Conservation (phyloP, 2,329 filamentous ascomycete genomes). For the Phaeosphaeriaceae sp. region DNA sequence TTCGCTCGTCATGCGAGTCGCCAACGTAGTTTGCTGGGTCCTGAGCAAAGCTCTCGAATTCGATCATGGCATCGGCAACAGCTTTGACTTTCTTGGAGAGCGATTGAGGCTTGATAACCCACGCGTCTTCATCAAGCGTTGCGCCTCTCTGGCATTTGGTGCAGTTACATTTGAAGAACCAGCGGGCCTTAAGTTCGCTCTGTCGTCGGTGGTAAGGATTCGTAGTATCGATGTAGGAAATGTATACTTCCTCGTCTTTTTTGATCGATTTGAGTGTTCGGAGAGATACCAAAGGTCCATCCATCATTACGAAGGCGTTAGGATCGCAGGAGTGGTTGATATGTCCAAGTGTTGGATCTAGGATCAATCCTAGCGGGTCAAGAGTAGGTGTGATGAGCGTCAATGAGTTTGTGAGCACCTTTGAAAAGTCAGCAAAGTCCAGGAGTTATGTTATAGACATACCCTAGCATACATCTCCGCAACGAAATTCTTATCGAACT, state of each 20-base stretch:
- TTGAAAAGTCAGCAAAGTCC: slow-evolving; percentile 29
- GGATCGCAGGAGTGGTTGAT: slow-evolving; percentile 69
- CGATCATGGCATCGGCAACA: slow-evolving; percentile 27
- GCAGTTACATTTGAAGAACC: slow-evolving; percentile 66
- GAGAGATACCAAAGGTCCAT: slow-evolving; percentile 58
- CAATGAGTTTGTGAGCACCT: slow-evolving; percentile 63
- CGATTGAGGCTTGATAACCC: slow-evolving; percentile 40
- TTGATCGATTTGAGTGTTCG: slow-evolving; percentile 61
- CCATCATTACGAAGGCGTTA: slow-evolving; percentile 65
- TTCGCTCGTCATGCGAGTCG: slow-evolving; percentile 28
- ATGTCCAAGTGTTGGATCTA: slow-evolving; percentile 61
- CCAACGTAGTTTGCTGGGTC: slow-evolving; percentile 36
- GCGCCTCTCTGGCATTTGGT: slow-evolving; percentile 54
- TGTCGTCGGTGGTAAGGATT: slow-evolving; percentile 59
- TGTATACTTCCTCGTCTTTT: slow-evolving; percentile 63
- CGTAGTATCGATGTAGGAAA: slow-evolving; percentile 67
- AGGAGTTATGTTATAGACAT: slow-evolving; percentile 25
- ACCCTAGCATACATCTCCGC: slow-evolving; percentile 55
- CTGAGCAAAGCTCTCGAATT: slow-evolving; percentile 16
- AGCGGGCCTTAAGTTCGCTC: slow-evolving; percentile 59
- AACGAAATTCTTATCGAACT: slow-evolving; percentile 51
- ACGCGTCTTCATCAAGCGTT: slow-evolving; percentile 50
- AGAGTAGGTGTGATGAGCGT: slow-evolving; percentile 62
- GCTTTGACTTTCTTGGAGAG: slow-evolving; percentile 31
- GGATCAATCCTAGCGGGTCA: slow-evolving; percentile 64